phyloP scores from a whole-genome alignment of 108 stramenopile genomes.

The Fragilariopsis cylindrus region DNA sequence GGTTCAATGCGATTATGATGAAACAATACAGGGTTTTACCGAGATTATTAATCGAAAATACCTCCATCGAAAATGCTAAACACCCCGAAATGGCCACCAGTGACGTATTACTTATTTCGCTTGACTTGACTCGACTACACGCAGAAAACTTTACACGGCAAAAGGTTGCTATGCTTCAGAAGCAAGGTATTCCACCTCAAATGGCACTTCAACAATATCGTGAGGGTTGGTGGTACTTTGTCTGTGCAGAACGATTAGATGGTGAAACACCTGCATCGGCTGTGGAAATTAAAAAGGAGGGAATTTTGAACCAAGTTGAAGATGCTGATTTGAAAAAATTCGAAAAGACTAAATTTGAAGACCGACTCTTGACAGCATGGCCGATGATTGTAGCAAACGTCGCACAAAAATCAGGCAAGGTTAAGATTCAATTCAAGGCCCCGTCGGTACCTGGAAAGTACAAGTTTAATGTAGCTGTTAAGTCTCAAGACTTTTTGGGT shows the following conservation, averaged over 20 bases:
- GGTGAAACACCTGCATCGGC: slow-evolving; percentile 30
- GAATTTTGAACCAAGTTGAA: slow-evolving; percentile 36
- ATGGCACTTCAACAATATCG: slow-evolving; percentile 75
- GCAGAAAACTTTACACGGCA: slow-evolving; percentile 75
- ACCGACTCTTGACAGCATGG: slow-evolving; percentile 68
- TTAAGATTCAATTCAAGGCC: slow-evolving; percentile 69
- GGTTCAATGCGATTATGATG: slow-evolving; percentile 67
- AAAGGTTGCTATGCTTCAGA: slow-evolving; percentile 69
- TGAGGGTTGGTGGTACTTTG: slow-evolving; percentile 84
- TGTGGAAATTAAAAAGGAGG: slow-evolving; percentile 36
- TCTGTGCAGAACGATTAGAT: slow-evolving; percentile 55
- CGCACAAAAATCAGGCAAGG: slow-evolving; percentile 74
- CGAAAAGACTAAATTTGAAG: slow-evolving; percentile 34
- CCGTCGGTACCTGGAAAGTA: slow-evolving; percentile 78
- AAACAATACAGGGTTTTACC: slow-evolving; percentile 67
- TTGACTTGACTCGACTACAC: slow-evolving; percentile 71
- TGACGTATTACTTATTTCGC: slow-evolving; percentile 51
- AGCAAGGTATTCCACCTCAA: slow-evolving; percentile 85
- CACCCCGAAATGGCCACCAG: slow-evolving; percentile 66
- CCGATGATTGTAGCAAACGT: slow-evolving; percentile 78
- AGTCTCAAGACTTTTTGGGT: slow-evolving; percentile 87
- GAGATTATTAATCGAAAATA: slow-evolving; percentile 46
- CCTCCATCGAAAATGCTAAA: slow-evolving; percentile 34
- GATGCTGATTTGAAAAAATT: slow-evolving; percentile 42
- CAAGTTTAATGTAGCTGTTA: slow-evolving; percentile 63